Conservation (phyloP, 2,329 filamentous ascomycete genomes). For the Graphiopsis chlorocephala region DNA sequence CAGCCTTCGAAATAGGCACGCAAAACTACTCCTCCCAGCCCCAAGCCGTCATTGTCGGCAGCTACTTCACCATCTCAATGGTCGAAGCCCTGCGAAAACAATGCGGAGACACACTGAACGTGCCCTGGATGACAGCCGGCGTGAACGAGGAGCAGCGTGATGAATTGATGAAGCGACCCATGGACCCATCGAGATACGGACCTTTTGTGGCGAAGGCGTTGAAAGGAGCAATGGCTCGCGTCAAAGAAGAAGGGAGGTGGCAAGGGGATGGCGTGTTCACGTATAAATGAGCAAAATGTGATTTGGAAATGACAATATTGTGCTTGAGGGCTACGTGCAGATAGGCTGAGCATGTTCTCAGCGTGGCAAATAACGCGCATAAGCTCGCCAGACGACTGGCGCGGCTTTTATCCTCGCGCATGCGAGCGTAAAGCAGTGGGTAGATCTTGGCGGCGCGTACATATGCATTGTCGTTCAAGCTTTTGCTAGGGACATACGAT, state of each 20-base stretch:
- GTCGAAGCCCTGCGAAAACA: neutral
- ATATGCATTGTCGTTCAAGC: neutral
- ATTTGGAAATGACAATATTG: neutral
- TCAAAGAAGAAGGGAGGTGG: conserved; percentile 2
- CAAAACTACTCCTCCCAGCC: neutral
- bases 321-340: neutral
- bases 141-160: conserved; percentile 1
- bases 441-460: neutral
- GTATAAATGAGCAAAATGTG: neutral
- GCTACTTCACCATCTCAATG: conserved; percentile 3
- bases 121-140: neutral
- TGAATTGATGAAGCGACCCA: neutral
- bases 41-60: neutral
- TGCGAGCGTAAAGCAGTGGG: neutral
- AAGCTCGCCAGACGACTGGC: neutral
- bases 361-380: neutral
- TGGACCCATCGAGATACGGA: neutral
- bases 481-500: conserved; percentile 1
- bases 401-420: neutral
- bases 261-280: conserved; percentile 2
- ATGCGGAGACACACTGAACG: neutral
- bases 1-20: neutral
- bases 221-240: neutral
- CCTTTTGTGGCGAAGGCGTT: neutral
- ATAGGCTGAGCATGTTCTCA: neutral